phyloP scores from a whole-genome alignment of 2,329 filamentous ascomycete species.

The Colletotrichum scovillei region DNA sequence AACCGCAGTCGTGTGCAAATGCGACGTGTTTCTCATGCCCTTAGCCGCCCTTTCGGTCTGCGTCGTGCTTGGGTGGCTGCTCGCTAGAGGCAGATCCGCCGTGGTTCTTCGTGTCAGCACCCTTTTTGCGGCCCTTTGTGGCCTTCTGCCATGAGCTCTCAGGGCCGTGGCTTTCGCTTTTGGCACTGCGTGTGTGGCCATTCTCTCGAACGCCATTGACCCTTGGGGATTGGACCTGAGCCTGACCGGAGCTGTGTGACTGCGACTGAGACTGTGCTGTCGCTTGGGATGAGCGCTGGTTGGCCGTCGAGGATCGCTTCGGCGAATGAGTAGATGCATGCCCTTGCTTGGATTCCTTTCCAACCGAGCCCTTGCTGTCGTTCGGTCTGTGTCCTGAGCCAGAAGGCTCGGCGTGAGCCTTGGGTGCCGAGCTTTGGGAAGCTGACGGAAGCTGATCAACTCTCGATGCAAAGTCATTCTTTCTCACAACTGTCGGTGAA shows the following conservation, averaged over 20 bases:
- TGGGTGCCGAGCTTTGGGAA: conserved; percentile 31
- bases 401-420: conserved; percentile 9
- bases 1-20: too few relatives aligned
- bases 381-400: conserved; percentile 1
- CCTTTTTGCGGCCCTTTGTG: conserved; percentile 64
- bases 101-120: conserved; percentile 58
- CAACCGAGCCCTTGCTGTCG: conserved; percentile 34
- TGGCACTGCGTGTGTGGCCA: conserved; percentile 64
- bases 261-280: conserved; percentile 43
- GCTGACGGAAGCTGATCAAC: conserved; percentile 26
- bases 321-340: conserved; percentile 39
- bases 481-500: conserved; percentile 72
- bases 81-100: conserved; percentile 56
- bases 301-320: conserved; percentile 20
- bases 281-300: conserved; percentile 16
- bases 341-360: conserved; percentile 42
- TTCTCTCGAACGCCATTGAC: conserved; percentile 59
- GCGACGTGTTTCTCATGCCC: background rate
- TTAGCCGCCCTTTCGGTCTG: conserved; percentile 73
- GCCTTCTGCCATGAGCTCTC: conserved; percentile 70
- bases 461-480: conserved; percentile 38
- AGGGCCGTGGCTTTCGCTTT: conserved; percentile 61
- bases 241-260: conserved; percentile 34
- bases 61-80: conserved; percentile 66
- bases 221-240: conserved; percentile 44